phyloP scores from a whole-genome alignment of 306 rosid species.

The Cucurbita ficifolia region DNA sequence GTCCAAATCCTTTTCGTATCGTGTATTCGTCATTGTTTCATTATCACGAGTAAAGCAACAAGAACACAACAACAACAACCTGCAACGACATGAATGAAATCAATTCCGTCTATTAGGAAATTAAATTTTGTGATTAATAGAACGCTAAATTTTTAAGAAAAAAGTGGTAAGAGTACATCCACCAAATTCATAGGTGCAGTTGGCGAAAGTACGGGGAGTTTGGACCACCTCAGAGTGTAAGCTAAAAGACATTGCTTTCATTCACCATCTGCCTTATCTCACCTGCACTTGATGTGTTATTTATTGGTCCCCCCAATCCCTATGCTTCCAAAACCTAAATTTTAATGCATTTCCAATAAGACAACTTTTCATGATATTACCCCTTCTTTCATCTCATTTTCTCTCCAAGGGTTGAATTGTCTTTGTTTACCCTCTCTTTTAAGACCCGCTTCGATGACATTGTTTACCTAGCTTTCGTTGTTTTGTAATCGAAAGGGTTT shows the following conservation, averaged over 20 bases:
- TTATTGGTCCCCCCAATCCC: neutral
- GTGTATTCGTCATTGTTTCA: no score
- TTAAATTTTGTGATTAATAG: no score
- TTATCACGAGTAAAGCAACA: no score
- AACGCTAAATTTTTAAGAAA: no score
- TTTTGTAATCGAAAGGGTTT: no score
- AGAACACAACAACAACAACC: no score
- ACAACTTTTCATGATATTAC: neutral
- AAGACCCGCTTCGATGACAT: no score
- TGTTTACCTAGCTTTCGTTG: no score
- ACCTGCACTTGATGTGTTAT: neutral
- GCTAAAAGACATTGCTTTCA: slow-evolving; percentile 9
- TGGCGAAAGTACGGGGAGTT: slow-evolving; percentile 1
- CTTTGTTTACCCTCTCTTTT: neutral
- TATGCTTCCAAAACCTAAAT: neutral
- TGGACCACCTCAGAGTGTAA: slow-evolving; percentile 14
- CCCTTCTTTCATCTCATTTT: neutral
- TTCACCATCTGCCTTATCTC: slow-evolving; percentile 4
- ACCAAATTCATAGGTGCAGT: slow-evolving; percentile 5
- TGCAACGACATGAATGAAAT: no score
- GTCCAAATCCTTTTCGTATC: no score
- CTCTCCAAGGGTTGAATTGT: neutral
- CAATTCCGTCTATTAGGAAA: no score
- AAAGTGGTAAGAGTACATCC: neutral
- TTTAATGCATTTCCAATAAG: neutral